These are phyloP conservation scores for Blastomyces silverae DNA, from an alignment of 2,329 filamentous ascomycete species.

Conservation along the genomic window DNA sequence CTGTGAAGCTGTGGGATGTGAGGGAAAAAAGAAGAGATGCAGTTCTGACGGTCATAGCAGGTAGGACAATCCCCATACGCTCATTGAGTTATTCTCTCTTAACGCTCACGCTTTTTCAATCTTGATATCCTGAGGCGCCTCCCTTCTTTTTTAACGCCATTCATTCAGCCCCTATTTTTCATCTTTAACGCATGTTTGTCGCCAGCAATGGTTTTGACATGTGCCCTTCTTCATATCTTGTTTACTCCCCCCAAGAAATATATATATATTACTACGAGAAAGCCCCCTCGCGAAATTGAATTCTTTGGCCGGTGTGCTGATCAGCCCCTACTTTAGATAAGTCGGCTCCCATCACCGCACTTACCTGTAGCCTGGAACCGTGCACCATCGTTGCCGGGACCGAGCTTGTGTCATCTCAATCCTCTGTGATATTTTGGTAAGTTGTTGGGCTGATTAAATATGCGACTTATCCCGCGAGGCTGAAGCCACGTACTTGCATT, in stretches of 20 bases:
- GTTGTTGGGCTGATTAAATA: constrained; percentile 29
- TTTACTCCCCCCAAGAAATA: neutral
- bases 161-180: neutral
- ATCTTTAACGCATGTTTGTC: neutral
- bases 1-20: constrained; percentile 39
- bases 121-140: neutral
- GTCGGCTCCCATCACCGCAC: constrained; percentile 47
- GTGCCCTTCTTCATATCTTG: neutral
- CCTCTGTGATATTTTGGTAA: constrained; percentile 41
- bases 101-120: neutral
- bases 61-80: constrained; percentile 23
- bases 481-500: neutral
- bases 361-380: constrained; percentile 43
- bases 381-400: constrained; percentile 51
- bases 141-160: neutral
- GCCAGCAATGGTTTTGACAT: neutral
- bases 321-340: constrained; percentile 35
- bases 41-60: constrained; percentile 32
- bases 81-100: neutral
- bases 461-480: neutral
- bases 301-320: constrained; percentile 10
- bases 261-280: neutral
- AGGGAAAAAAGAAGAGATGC: constrained; percentile 29
- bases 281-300: constrained; percentile 12
- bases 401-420: constrained; percentile 44